Evolutionary conservation across 129 eudicot genomes (phyloP).

Genomic region (Lactuca saligna): DNA sequence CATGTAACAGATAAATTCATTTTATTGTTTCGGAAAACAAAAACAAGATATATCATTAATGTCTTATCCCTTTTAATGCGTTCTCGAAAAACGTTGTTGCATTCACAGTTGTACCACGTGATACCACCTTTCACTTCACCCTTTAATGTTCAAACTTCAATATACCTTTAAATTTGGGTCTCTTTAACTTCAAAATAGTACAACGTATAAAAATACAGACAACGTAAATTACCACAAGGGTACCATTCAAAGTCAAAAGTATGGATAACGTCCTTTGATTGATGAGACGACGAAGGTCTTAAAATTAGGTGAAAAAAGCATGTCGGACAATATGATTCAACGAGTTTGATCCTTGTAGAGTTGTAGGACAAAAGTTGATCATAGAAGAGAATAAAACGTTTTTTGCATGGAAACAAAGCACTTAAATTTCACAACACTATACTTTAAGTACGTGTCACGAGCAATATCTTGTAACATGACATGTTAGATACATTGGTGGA

Average conservation of each 20-base stretch:
- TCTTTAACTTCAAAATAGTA: not conserved
- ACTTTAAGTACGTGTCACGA: no score
- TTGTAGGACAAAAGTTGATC: not conserved
- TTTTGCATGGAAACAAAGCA: no score
- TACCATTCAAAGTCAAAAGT: not conserved
- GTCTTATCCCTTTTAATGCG: conserved; percentile 8
- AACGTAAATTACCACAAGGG: not conserved
- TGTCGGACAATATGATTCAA: no score
- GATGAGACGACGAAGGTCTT: not conserved
- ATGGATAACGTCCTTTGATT: conserved; percentile 3
- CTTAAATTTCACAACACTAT: no score
- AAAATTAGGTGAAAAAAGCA: not conserved
- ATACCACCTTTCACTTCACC: conserved; percentile 1
- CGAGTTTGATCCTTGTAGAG: not conserved
- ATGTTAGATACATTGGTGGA: not conserved
- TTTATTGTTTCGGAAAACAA: conserved; percentile 20
- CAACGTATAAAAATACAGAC: conserved; percentile 5
- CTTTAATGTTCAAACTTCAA: not conserved
- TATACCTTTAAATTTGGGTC: not conserved
- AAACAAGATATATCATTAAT: conserved; percentile 28
- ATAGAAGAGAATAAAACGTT: not conserved
- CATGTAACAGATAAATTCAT: conserved; percentile 17
- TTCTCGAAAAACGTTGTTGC: not conserved
- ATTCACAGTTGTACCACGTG: conserved; percentile 6
- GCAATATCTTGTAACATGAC: not conserved